Percentiles rank a stretch among this genome's conserved stretches.
Conservation (phyloP, 2,329 filamentous ascomycete genomes). For the Bipolaris zeicola region DNA sequence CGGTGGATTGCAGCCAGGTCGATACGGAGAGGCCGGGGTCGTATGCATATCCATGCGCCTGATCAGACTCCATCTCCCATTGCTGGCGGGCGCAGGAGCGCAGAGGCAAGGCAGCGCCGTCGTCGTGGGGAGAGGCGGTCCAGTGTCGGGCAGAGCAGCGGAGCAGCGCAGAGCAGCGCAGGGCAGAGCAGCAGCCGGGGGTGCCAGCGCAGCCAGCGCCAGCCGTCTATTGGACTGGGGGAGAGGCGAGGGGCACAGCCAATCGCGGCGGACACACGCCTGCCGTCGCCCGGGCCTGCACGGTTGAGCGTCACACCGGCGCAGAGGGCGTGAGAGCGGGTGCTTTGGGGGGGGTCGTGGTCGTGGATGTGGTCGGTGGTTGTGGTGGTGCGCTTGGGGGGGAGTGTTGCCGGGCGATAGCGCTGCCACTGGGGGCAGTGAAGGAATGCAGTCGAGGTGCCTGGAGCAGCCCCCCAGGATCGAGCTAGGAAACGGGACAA, state of each 20-base stretch:
- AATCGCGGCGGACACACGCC: constrained; percentile 8
- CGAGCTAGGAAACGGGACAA: constrained; percentile 15
- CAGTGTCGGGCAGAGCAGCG: constrained; percentile 5
- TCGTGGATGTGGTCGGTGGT: too few relatives aligned
- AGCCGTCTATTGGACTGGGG: neutral
- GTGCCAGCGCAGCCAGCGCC: constrained; percentile 6
- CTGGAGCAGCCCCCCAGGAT: neutral
- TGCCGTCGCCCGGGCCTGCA: neutral
- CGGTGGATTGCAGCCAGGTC: constrained; percentile 44
- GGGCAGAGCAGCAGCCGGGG: constrained; percentile 7
- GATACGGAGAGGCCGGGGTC: constrained; percentile 17
- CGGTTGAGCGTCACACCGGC: neutral
- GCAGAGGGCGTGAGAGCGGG: neutral
- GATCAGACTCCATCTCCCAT: constrained; percentile 22
- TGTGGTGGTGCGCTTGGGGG: too few relatives aligned
- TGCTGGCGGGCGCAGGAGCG: constrained; percentile 16
- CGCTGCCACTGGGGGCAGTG: neutral
- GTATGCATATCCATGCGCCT: constrained; percentile 21
- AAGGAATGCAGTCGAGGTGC: neutral
- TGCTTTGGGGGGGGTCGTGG: too few relatives aligned
- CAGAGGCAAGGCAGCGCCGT: constrained; percentile 18
- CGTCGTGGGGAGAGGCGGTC: constrained; percentile 13
- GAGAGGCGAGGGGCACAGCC: neutral
- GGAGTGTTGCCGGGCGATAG: too few relatives aligned
- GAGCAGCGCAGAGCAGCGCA: neutral